phyloP scores from a whole-genome alignment of 202 grass and related monocot genomes.

The Schoenoplectus tabernaemontani region DNA sequence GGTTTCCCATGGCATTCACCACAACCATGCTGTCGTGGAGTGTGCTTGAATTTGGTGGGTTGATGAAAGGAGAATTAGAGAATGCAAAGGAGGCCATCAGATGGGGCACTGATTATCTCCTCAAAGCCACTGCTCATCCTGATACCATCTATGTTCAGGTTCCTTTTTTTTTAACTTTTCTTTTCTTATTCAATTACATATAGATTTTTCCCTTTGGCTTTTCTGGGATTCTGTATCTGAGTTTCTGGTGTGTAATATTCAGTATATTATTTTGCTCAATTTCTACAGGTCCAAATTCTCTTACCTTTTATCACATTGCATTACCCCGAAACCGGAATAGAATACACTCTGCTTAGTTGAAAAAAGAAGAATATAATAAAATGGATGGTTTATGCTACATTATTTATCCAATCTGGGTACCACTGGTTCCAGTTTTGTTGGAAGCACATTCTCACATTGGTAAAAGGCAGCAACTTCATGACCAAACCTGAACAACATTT shows the following conservation, averaged over 20 bases:
- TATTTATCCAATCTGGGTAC: background rate
- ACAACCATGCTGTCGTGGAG: slow-evolving; percentile 95
- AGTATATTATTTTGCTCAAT: background rate
- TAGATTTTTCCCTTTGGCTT: background rate
- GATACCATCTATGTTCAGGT: slow-evolving; percentile 93
- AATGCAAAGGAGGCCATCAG: slow-evolving; percentile 68
- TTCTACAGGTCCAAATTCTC: background rate
- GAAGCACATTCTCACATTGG: background rate
- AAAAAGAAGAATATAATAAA: background rate
- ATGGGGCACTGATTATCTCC: slow-evolving; percentile 93
- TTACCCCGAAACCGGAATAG: background rate
- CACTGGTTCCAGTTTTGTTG: background rate
- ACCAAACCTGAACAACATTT: background rate
- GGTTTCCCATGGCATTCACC: slow-evolving; percentile 90
- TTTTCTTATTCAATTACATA: background rate
- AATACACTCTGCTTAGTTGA: background rate
- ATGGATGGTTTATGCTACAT: background rate
- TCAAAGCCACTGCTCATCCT: slow-evolving; percentile 77
- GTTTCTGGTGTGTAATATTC: background rate
- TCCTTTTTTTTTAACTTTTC: background rate
- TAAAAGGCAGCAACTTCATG: background rate
- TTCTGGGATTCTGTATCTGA: background rate
- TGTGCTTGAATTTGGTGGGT: slow-evolving; percentile 89
- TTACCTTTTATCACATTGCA: background rate
- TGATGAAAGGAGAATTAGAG: slow-evolving; percentile 81